A percentile compares a stretch with the other conserved stretches of the same genome.
phyloP scores from a whole-genome alignment of 1,284 basidiomycete genomes.

The Takashimella koratensis region DNA sequence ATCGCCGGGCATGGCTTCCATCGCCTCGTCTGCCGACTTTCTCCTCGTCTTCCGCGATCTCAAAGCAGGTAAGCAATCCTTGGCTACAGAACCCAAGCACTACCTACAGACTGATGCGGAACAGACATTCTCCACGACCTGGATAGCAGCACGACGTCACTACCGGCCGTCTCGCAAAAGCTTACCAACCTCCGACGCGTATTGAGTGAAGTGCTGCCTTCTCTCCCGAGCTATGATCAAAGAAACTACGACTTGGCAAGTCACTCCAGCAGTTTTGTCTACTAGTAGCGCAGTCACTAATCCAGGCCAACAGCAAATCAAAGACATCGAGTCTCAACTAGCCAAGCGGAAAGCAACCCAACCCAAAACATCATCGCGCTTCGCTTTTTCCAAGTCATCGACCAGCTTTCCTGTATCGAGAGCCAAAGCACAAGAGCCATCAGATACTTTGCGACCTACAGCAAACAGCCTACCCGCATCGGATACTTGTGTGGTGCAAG shows the following conservation, averaged over 20 bases:
- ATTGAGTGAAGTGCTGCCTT: slow-evolving; percentile 59
- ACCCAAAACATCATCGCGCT: neutral
- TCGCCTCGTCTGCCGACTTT: slow-evolving; percentile 13
- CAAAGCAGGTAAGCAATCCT: slow-evolving; percentile 16
- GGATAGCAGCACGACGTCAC: neutral
- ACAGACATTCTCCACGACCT: slow-evolving; percentile 8
- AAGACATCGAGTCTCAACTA: slow-evolving; percentile 56
- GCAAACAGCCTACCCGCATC: slow-evolving; percentile 50
- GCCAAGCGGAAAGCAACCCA: slow-evolving; percentile 54
- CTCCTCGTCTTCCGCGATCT: slow-evolving; percentile 17
- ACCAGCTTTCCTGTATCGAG: slow-evolving; percentile 66
- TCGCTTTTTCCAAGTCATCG: slow-evolving; percentile 47
- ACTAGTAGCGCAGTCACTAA: slow-evolving; percentile 8
- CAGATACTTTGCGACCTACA: slow-evolving; percentile 11
- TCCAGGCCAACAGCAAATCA: slow-evolving; percentile 56
- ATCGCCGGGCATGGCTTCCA: slow-evolving; percentile 16
- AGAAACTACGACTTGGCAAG: slow-evolving; percentile 64
- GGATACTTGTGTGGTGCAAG: slow-evolving; percentile 9
- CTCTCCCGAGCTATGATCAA: slow-evolving; percentile 68
- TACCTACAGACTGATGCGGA: neutral
- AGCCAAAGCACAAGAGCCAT: slow-evolving; percentile 48
- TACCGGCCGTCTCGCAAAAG: slow-evolving; percentile 2
- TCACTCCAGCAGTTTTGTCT: too few relatives aligned
- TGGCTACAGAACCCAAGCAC: neutral
- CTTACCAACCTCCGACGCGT: slow-evolving; percentile 25